phyloP scores from a whole-genome alignment of 202 grass and related monocot genomes.

The Digitaria exilis region DNA sequence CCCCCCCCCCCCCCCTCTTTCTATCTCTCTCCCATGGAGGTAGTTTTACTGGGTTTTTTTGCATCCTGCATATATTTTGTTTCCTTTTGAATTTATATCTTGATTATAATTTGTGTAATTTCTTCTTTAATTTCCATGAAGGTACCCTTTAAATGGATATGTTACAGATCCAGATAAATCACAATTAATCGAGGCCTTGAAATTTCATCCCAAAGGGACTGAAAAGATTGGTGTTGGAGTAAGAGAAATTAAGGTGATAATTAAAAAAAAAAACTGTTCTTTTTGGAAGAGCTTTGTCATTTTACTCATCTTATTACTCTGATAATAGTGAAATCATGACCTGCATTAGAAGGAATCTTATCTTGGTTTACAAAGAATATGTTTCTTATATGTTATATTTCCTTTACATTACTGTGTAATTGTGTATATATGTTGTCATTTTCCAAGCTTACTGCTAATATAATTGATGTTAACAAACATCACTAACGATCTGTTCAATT shows the following conservation, averaged over 20 bases:
- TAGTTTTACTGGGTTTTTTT: constrained; percentile 20
- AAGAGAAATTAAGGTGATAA: constrained; percentile 80
- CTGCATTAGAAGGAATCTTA: not conserved
- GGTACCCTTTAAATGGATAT: constrained; percentile 61
- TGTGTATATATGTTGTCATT: constrained; percentile 14
- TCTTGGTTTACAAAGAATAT: constrained; percentile 11
- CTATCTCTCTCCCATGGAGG: too few species aligned
- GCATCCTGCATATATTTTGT: not conserved
- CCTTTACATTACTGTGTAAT: not conserved
- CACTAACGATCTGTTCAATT: constrained; percentile 3
- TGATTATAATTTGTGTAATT: constrained; percentile 27
- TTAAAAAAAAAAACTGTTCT: constrained; percentile 10
- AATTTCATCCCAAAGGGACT: constrained; percentile 68
- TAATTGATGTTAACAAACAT: not conserved
- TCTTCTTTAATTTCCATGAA: constrained; percentile 49
- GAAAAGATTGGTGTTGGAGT: constrained; percentile 77
- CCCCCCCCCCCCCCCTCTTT: too few species aligned
- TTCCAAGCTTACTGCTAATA: not conserved
- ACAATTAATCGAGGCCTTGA: constrained; percentile 62
- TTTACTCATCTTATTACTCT: constrained; percentile 1
- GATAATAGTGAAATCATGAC: constrained; percentile 21
- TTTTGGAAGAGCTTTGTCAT: constrained; percentile 1
- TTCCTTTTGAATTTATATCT: not conserved
- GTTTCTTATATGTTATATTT: not conserved
- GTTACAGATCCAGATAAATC: constrained; percentile 65